Evolutionary conservation across 1,284 basidiomycete species (phyloP).

Genomic region (Coniferiporia weirii): DNA sequence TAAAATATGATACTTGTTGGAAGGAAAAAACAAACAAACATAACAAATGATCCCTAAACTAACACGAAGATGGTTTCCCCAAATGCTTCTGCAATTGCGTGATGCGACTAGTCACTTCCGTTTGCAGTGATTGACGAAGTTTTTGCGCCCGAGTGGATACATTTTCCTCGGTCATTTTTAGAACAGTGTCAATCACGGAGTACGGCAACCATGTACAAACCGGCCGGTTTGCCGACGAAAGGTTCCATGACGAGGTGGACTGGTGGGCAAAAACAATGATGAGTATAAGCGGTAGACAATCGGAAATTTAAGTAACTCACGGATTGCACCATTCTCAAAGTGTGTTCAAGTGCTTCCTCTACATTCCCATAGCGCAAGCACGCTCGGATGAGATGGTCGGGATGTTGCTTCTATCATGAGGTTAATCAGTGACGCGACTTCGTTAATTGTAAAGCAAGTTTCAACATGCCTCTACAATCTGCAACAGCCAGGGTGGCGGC

Average conservation of each 20-base stretch:
- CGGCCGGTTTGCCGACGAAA: slow-evolving; percentile 50
- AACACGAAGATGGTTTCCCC: slow-evolving; percentile 14
- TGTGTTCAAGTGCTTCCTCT: slow-evolving; percentile 72
- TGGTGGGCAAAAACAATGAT: slow-evolving; percentile 25
- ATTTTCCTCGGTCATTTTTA: slow-evolving; percentile 57
- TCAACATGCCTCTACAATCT: slow-evolving; percentile 59
- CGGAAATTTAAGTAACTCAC: slow-evolving; percentile 35
- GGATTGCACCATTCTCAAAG: slow-evolving; percentile 64
- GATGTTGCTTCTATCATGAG: slow-evolving; percentile 54
- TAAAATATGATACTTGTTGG: neutral
- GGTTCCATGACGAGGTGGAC: slow-evolving; percentile 55
- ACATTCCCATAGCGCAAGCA: slow-evolving; percentile 75
- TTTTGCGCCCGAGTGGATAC: slow-evolving; percentile 37
- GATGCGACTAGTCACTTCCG: slow-evolving; percentile 53
- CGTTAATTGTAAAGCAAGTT: neutral
- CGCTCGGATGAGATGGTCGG: slow-evolving; percentile 73
- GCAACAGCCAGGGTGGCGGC: slow-evolving; percentile 80
- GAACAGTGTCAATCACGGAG: slow-evolving; percentile 80
- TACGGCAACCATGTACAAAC: slow-evolving; percentile 78
- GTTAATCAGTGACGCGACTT: slow-evolving; percentile 12
- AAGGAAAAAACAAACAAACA: neutral
- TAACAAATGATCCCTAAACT: neutral
- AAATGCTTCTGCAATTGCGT: slow-evolving; percentile 61
- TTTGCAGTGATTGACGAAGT: slow-evolving; percentile 45
- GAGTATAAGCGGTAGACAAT: slow-evolving; percentile 13